These are phyloP conservation scores for Alternaria atra DNA, from an alignment of 2,329 filamentous ascomycete genomes.

Conservation along the genomic window DNA sequence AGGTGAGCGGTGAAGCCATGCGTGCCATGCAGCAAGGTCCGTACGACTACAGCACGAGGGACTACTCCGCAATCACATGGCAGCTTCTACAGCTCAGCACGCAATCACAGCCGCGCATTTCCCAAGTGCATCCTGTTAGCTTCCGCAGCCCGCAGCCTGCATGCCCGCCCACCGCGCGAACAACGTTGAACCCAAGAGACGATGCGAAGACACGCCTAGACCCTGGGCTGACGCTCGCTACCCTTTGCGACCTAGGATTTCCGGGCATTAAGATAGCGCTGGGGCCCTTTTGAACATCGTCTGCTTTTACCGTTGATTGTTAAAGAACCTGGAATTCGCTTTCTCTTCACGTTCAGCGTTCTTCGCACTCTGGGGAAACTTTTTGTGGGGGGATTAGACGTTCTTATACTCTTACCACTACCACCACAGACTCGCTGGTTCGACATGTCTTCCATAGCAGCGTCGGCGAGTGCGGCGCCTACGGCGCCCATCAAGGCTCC, in stretches of 20 bases:
- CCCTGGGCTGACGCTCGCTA: slow-evolving; percentile 4
- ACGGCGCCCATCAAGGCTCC: slow-evolving; percentile 42
- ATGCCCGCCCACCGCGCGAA: not conserved
- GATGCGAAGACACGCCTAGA: slow-evolving; percentile 4
- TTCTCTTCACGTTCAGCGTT: not conserved
- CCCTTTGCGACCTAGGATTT: slow-evolving; percentile 4
- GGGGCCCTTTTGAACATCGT: not conserved
- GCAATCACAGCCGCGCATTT: not conserved
- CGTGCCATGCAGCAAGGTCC: not conserved
- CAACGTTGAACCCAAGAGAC: slow-evolving; percentile 3
- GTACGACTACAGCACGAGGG: slow-evolving; percentile 2
- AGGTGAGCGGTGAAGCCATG: slow-evolving; percentile 1
- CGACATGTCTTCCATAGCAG: slow-evolving; percentile 36
- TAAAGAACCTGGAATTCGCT: slow-evolving; percentile 1
- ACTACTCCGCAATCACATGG: not conserved
- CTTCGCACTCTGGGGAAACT: not conserved
- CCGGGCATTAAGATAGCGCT: not conserved
- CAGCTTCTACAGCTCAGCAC: not conserved
- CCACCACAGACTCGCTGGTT: slow-evolving; percentile 10
- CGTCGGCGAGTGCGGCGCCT: slow-evolving; percentile 29
- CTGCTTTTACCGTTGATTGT: not conserved
- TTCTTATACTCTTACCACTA: not conserved
- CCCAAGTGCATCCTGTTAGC: not conserved
- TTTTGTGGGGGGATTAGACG: not conserved
- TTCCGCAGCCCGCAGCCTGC: not conserved